These are phyloP conservation scores for Dactylellina haptotyla DNA, from an alignment of 2,329 filamentous ascomycete genomes.

Conservation along the genomic window DNA sequence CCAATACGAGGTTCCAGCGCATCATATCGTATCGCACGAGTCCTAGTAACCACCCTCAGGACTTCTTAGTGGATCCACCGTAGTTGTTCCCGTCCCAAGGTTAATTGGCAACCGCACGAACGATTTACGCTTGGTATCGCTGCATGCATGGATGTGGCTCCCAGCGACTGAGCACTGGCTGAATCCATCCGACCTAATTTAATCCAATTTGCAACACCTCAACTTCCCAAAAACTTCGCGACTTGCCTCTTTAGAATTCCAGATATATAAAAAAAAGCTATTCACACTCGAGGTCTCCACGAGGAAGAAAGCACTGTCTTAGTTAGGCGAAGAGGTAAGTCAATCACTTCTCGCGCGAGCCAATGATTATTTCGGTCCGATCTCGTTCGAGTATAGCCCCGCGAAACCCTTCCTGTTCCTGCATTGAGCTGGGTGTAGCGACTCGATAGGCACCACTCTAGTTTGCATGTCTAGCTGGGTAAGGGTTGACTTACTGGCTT, in stretches of 20 bases:
- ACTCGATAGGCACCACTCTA: slow-evolving; percentile 44
- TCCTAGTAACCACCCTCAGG: slow-evolving; percentile 17
- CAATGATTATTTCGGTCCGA: slow-evolving; percentile 32
- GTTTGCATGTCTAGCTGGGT: slow-evolving; percentile 33
- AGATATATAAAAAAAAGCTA: slow-evolving; percentile 39
- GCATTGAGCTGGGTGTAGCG: slow-evolving; percentile 31
- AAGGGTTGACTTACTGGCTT: slow-evolving; percentile 10
- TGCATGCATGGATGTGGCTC: slow-evolving; percentile 38
- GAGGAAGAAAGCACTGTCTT: slow-evolving; percentile 42
- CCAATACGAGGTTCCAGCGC: slow-evolving; percentile 37
- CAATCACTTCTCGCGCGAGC: slow-evolving; percentile 17
- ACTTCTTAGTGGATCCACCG: slow-evolving; percentile 24
- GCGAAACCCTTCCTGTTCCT: slow-evolving; percentile 42
- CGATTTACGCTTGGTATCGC: slow-evolving; percentile 38
- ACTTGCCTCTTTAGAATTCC: slow-evolving; percentile 46
- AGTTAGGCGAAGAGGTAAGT: slow-evolving; percentile 36
- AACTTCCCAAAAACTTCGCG: slow-evolving; percentile 49
- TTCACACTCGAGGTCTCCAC: slow-evolving; percentile 23
- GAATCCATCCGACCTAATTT: slow-evolving; percentile 49
- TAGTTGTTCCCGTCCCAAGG: slow-evolving; percentile 51
- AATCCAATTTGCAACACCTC: slow-evolving; percentile 51
- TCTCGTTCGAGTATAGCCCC: slow-evolving; percentile 41
- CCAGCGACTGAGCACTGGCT: slow-evolving; percentile 31
- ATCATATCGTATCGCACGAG: slow-evolving; percentile 27
- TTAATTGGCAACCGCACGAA: slow-evolving; percentile 18